Evolutionary conservation across 2,329 filamentous ascomycete genomes (phyloP).

Genomic region (Ascocoryne sarcoides): DNA sequence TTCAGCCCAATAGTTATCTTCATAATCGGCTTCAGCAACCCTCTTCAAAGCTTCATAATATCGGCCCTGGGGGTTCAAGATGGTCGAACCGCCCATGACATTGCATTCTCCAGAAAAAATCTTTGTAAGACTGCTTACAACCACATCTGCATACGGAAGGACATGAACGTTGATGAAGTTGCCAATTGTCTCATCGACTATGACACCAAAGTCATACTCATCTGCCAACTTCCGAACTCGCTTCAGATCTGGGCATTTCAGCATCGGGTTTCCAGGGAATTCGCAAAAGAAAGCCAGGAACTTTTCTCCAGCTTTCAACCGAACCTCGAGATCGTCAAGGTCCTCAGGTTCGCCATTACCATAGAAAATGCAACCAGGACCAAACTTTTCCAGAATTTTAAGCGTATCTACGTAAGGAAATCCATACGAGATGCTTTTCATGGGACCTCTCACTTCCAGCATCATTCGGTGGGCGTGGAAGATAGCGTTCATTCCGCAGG

Average conservation of each 20-base stretch:
- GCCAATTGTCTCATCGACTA: conserved; percentile 93
- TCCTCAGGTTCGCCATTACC: conserved; percentile 70
- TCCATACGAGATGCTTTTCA: conserved; percentile 84
- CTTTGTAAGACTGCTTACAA: conserved; percentile 92
- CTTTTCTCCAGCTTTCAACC: conserved; percentile 62
- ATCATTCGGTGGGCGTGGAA: conserved; percentile 77
- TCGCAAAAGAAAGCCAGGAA: conserved; percentile 87
- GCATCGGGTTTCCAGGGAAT: conserved; percentile 85
- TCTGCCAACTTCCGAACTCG: conserved; percentile 77
- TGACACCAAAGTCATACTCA: conserved; percentile 77
- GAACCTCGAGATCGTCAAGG: conserved; percentile 71
- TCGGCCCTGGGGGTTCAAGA: conserved; percentile 55
- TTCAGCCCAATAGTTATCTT: conserved; percentile 91
- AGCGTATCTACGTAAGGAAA: conserved; percentile 96
- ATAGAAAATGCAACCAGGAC: conserved; percentile 81
- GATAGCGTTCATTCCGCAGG: conserved; percentile 90
- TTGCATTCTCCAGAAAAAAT: conserved; percentile 97
- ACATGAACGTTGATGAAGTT: conserved; percentile 96
- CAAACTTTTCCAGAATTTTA: conserved; percentile 92
- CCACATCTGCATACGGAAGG: conserved; percentile 77
- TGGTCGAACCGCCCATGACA: conserved; percentile 83
- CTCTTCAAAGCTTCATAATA: conserved; percentile 64
- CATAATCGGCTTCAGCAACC: conserved; percentile 57
- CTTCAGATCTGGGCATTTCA: conserved; percentile 73
- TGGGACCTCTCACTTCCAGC: conserved; percentile 50